Percentiles rank a stretch among this genome's conserved stretches.
These are phyloP conservation scores for Xylaria intraflava DNA, from an alignment of 495 filamentous ascomycete species.

Conservation along the genomic window DNA sequence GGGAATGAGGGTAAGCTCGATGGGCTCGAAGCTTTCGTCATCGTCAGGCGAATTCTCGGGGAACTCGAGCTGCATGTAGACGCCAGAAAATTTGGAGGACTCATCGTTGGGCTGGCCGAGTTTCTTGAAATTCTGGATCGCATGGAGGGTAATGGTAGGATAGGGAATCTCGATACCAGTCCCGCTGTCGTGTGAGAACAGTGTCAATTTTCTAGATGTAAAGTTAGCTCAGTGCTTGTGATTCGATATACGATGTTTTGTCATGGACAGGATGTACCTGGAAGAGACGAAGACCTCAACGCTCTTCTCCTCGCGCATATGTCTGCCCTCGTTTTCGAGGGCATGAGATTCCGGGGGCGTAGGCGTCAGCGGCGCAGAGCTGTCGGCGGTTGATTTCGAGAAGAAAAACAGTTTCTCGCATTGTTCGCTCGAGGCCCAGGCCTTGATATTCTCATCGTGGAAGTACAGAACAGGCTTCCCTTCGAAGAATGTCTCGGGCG, in stretches of 20 bases:
- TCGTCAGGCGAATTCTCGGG: conserved; percentile 47
- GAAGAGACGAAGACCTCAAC: conserved; percentile 76
- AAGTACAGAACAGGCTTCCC: conserved; percentile 76
- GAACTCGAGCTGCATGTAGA: conserved; percentile 76
- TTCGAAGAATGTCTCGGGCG: conserved; percentile 74
- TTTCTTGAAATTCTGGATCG: conserved; percentile 57
- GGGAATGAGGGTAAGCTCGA: conserved; percentile 72
- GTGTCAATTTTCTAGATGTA: conserved; percentile 56
- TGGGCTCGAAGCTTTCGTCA: conserved; percentile 61
- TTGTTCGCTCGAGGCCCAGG: conserved; percentile 45
- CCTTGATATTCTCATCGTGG: conserved; percentile 56
- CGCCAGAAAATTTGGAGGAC: conserved; percentile 24
- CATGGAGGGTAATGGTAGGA: conserved; percentile 81
- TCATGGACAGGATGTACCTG: conserved; percentile 48
- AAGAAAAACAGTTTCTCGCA: conserved; percentile 47
- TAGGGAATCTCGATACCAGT: conserved; percentile 77
- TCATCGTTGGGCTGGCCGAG: conserved; percentile 21
- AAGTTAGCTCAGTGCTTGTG: background rate
- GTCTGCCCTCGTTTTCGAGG: conserved; percentile 30
- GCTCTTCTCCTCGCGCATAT: conserved; percentile 36
- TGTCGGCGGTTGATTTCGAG: conserved; percentile 14
- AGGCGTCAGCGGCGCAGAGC: conserved; percentile 24
- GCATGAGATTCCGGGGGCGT: conserved; percentile 27
- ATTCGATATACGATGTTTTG: background rate
- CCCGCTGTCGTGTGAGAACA: conserved; percentile 56